phyloP scores from a whole-genome alignment of 2,329 filamentous ascomycete genomes.

The Cladosporium sp. region DNA sequence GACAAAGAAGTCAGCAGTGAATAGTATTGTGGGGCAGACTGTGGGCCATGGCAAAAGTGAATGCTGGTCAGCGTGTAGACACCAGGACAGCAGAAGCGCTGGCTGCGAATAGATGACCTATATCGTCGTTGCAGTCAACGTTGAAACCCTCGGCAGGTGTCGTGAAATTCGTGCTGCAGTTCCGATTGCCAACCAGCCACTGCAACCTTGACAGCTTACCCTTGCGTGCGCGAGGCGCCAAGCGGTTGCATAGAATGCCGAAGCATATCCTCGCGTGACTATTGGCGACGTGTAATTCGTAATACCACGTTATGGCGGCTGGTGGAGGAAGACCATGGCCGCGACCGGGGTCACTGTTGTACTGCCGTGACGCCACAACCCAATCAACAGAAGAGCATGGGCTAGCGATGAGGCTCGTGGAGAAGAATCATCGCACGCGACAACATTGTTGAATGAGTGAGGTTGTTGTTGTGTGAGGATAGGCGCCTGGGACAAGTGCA shows the following conservation, averaged over 20 bases:
- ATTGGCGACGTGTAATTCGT: not conserved
- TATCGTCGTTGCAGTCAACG: not conserved
- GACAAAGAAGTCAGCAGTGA: conserved; percentile 7
- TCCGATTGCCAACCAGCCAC: not conserved
- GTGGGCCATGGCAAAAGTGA: not conserved
- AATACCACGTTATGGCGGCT: not conserved
- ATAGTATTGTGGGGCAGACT: conserved; percentile 2
- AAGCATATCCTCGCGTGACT: not conserved
- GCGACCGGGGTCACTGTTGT: not conserved
- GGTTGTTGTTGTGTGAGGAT: not conserved
- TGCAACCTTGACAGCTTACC: not conserved
- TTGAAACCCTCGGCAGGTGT: not conserved
- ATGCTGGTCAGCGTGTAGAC: not conserved
- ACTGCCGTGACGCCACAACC: not conserved
- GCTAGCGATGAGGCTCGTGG: not conserved
- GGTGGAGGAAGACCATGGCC: not conserved
- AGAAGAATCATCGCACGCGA: not conserved
- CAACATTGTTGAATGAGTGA: not conserved
- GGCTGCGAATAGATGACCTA: conserved; percentile 5
- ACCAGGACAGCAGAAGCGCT: not conserved
- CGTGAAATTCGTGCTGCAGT: not conserved
- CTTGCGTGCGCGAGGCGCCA: not conserved
- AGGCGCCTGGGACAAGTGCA: not conserved
- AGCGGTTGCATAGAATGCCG: not conserved
- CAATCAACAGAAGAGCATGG: not conserved